Base-by-base conservation (phyloP, 2,329 filamentous ascomycete genomes). In the Alternaria hordeiaustralica region DNA sequence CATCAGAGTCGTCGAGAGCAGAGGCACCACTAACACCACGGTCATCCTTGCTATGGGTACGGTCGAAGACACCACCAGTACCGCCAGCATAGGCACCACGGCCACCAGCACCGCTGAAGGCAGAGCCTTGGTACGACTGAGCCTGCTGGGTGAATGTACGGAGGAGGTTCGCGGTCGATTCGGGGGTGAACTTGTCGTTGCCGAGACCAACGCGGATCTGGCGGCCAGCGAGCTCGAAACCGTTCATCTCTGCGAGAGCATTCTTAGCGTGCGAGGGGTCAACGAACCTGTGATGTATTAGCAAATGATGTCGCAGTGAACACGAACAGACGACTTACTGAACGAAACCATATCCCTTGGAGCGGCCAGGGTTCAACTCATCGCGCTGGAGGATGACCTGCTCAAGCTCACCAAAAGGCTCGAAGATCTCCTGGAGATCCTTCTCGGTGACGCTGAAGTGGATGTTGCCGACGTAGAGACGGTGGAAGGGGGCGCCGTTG, bases 101-200 rank as follows among this genome's bases (percentile, higher is more conserved):
- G 67, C 94, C 94, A 75, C 94, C 94, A 69, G 92, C 89, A 71
- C 95, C 94, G 65, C 93, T 97, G 81, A 97, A 97, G 55, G 92
- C 89, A 67, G 94, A 97, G 79, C 93, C 93, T 84, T 97, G 93
- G 81, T 90, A 96, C 82, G 89, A 80, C 69, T 73, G 75, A 43
- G 70, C 74, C 73, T 83, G 84, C 77, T 85, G 90, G 81, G 93
- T 92, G 85, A 97, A 96, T 83, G 93, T 93, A 85, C 96, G 93
- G 78, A 97, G 85, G 79, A 97, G 88, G 83, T 93, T 94, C 81
- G 93, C 92, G 82, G 93, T 97, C 82, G 94, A 96, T 84, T 98
- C 96, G 78, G 94, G 92, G 83, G 94, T 98, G 84, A 98, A 98
- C 89, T 98, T 98, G 92, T 99, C 96, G 85, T 97, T 99, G 83